phyloP scores from a whole-genome alignment of 345 rosid genomes.

The Crucihimalaya himalaica region DNA sequence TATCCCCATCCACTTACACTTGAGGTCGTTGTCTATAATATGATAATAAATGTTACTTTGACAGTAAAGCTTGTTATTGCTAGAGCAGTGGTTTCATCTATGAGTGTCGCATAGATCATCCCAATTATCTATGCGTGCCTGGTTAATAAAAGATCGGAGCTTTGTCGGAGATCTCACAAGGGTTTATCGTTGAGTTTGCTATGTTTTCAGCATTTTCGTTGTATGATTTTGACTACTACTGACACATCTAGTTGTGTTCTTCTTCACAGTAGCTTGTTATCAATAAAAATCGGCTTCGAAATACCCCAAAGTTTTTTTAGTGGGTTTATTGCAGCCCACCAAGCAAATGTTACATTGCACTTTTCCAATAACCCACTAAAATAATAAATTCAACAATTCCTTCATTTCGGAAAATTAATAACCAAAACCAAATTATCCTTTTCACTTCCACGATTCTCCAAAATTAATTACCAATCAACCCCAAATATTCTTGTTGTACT shows the following conservation, averaged over 20 bases:
- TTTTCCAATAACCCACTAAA: no score
- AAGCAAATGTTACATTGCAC: no score
- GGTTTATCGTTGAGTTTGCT: background rate
- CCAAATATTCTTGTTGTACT: no score
- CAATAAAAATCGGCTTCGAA: background rate
- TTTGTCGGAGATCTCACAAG: background rate
- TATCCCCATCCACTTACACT: constrained; percentile 16
- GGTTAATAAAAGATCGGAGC: background rate
- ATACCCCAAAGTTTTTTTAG: no score
- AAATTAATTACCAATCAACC: no score
- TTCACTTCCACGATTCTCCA: no score
- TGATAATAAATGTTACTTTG: constrained; percentile 2
- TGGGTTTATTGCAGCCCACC: background rate
- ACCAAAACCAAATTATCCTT: no score
- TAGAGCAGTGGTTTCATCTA: background rate
- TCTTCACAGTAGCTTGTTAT: background rate
- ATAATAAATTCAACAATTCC: no score
- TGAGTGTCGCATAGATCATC: background rate
- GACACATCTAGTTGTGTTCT: background rate
- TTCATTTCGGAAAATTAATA: no score
- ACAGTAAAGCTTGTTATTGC: background rate
- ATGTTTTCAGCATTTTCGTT: background rate
- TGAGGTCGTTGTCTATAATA: background rate
- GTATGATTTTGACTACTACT: background rate
- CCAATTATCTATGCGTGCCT: background rate